Evolutionary conservation across 2,329 filamentous ascomycete genomes (phyloP), one percentile per base, ranked within the genome.

Genomic region (Phialemonium atrogriseum): DNA sequence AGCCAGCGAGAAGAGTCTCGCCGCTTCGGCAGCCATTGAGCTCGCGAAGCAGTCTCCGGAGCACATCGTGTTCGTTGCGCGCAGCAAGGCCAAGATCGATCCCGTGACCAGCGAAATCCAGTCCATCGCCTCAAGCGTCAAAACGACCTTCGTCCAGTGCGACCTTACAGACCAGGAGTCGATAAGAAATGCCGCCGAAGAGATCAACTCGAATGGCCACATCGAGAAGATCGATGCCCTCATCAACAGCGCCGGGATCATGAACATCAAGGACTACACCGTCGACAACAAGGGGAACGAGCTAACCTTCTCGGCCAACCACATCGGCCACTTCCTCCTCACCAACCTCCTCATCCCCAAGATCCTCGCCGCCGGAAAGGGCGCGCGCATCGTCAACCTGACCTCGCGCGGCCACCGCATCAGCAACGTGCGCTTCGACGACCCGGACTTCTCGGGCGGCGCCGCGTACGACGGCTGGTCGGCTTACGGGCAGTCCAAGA

Each of bases 281-380:
- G 38, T 54, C n/a, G 56, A 51, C 7, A 39, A 47, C 4, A 60
- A 66, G 4, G 64, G 63, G 1, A 50, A 59, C 28, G 64, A 68
- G 47, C 46, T 49, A 32, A 61, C 65, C 34, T 60, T 70, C 29
- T 60, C 53, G 0, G 57, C 56, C 3, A 67, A 66, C 30, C 59
- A 70, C 31, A 30, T 70, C 5, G 59, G 56, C 0, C 66, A 66
- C 41, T 70, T 62, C 29, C 50, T 69, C 3, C 50, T 70, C 21
- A 59, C 60, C 10, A 63, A 63, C 38, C 45, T 64, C 13, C 45
- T 69, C 27, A 58, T 65, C 49, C 49, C 48, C 0, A 64, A 64
- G 41, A 37, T 68, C 4, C 44, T 64, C 12, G 50, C 47, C 4
- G 46, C 56, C 9, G 43, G 47, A 1, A 31, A 40, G 17, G 38